Percentiles rank a stretch among this genome's conserved stretches.
These are phyloP conservation scores for Nemania abortiva DNA, from an alignment of 2,329 filamentous ascomycete genomes.

Conservation along the genomic window DNA sequence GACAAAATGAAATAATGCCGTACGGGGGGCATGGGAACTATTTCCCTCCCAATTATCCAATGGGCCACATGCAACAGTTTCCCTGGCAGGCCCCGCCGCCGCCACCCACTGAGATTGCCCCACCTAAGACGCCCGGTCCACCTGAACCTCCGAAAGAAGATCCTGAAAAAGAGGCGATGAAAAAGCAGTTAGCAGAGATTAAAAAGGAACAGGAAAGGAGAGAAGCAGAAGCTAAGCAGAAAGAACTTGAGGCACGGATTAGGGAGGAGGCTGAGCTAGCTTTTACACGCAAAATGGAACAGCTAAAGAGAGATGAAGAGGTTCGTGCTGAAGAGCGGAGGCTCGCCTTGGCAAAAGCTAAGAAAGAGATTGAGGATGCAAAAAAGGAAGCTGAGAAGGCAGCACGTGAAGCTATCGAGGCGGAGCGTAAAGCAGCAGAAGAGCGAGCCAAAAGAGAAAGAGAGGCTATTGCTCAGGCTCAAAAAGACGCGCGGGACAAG, in stretches of 20 bases:
- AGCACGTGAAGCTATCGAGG: constrained; percentile 57
- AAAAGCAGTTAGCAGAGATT: constrained; percentile 68
- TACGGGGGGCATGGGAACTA: constrained; percentile 55
- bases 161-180: constrained; percentile 70
- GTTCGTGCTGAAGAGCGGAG: constrained; percentile 52
- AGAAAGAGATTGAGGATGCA: constrained; percentile 61
- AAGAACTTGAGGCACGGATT: constrained; percentile 59
- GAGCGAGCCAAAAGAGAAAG: constrained; percentile 48
- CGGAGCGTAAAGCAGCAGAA: constrained; percentile 56
- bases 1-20: constrained; percentile 53
- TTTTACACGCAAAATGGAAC: constrained; percentile 57
- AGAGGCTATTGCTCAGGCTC: constrained; percentile 51
- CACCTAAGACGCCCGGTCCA: constrained; percentile 43
- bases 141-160: constrained; percentile 54
- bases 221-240: constrained; percentile 60
- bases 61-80: constrained; percentile 66
- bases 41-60: constrained; percentile 52
- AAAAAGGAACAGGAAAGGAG: constrained; percentile 60
- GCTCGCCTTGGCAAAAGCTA: constrained; percentile 59
- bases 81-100: constrained; percentile 55
- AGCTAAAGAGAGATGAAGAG: constrained; percentile 54
- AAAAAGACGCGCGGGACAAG: constrained; percentile 53
- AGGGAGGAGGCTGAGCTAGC: constrained; percentile 61
- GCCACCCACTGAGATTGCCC: constrained; percentile 49
- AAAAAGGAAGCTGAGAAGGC: constrained; percentile 60